These are phyloP conservation scores for Pichia sp. DNA, from an alignment of 1,139 yeast species.

Conservation along the genomic window DNA sequence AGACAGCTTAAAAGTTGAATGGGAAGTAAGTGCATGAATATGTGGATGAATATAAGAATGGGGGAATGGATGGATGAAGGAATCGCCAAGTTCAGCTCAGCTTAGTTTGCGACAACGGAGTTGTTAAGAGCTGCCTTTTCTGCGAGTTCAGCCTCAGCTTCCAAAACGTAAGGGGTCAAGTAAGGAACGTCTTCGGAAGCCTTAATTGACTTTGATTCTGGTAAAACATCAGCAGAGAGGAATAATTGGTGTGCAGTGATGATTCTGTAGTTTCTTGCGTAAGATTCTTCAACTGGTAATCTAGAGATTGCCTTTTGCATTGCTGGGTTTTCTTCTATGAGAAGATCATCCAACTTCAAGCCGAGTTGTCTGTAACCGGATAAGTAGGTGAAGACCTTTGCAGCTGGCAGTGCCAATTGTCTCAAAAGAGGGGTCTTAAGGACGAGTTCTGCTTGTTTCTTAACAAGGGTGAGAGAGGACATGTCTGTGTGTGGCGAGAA, in stretches of 20 bases:
- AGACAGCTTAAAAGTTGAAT: background rate
- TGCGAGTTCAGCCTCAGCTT: conserved; percentile 86
- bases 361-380: conserved; percentile 96
- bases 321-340: conserved; percentile 80
- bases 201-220: conserved; percentile 69
- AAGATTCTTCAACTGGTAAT: conserved; percentile 75
- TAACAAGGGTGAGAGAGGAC: conserved; percentile 78
- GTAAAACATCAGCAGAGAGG: conserved; percentile 77
- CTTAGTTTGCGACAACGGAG: conserved; percentile 35
- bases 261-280: conserved; percentile 88
- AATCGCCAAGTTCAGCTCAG: background rate
- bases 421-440: conserved; percentile 74
- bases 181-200: conserved; percentile 82
- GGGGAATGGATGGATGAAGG: too few relatives aligned
- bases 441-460: conserved; percentile 73
- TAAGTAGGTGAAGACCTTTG: conserved; percentile 62
- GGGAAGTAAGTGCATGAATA: background rate
- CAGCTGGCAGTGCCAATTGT: conserved; percentile 70
- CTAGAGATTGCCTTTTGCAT: conserved; percentile 85
- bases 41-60: too few relatives aligned
- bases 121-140: conserved; percentile 89
- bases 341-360: conserved; percentile 76
- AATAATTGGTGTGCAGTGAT: conserved; percentile 88
- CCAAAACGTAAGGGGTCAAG: conserved; percentile 82
- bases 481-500: conserved; percentile 31